Conservation (phyloP, 2,329 filamentous ascomycete genomes). For the Nemania sp. region DNA sequence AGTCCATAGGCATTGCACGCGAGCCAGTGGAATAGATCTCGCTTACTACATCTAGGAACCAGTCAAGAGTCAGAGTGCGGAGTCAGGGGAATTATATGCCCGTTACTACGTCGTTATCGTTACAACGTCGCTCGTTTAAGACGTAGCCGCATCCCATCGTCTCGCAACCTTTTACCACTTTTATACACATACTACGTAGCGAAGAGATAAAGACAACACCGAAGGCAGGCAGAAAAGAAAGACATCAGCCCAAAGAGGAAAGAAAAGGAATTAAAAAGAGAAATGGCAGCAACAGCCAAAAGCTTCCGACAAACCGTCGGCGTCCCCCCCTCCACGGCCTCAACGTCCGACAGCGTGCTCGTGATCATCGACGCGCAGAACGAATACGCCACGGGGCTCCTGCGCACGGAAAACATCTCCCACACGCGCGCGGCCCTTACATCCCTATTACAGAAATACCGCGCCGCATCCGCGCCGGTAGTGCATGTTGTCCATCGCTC, state of each 20-base stretch:
- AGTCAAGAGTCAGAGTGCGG: no score
- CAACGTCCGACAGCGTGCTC: slow-evolving; percentile 14
- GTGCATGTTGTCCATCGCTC: slow-evolving; percentile 18
- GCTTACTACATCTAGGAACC: no score
- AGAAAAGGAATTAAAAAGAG: neutral
- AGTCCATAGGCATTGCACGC: no score
- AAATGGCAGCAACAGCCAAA: slow-evolving; percentile 15
- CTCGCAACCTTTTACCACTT: no score
- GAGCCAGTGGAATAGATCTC: no score
- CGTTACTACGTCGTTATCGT: no score
- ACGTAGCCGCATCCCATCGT: no score
- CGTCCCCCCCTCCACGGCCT: slow-evolving; percentile 17
- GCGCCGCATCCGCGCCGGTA: slow-evolving; percentile 7
- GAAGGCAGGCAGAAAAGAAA: neutral
- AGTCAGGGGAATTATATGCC: no score
- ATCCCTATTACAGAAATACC: slow-evolving; percentile 7
- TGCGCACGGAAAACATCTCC: slow-evolving; percentile 7
- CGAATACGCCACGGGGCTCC: slow-evolving; percentile 14
- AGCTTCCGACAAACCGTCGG: slow-evolving; percentile 17
- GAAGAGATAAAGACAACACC: neutral
- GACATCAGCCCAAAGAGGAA: neutral
- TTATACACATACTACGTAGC: no score
- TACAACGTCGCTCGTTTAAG: no score
- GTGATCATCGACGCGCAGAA: slow-evolving; percentile 21
- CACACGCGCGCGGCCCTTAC: slow-evolving; percentile 12